Evolutionary conservation across 768 basidiomycete genomes (phyloP), one percentile per base, ranked within the genome.

Genomic region (Agaricus bisporus): DNA sequence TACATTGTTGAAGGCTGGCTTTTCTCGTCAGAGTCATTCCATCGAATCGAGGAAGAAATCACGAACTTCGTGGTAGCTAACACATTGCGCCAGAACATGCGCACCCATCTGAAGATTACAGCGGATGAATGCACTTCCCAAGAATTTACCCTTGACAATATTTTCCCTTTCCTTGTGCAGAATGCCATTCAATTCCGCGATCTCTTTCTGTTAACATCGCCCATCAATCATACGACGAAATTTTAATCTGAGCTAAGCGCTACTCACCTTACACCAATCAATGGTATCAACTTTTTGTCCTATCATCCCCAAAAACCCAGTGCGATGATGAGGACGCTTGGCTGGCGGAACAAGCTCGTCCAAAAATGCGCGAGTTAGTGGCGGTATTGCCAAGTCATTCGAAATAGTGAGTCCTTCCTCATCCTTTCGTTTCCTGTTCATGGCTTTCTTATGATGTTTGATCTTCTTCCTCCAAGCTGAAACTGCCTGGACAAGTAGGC

Each of bases 51-150:
- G 15, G 20, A 57, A 6, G 55, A 47, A 36, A 14, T n/a, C 26
- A 38, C 60, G 39, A 56, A 78, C 77, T 63, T 74, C 67, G 48
- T 82, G 78, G 59, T 80, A 75, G 53, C 74, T 75, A 26, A 83
- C 63, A 56, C 76, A 79, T 64, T 88, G 85, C 0, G 77, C 74
- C 11, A 86, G 76, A 55, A 88, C 79, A 64, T 87, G 85, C 0
- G 86, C 87, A 3, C 84, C 86, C 61, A 88, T 79, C 64, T 88
- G 86, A 46, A 83, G 72, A 63, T 87, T 82, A 68, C 85, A 85
- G 38, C 77, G 75, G 51, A 88, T 79, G 67, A 89, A 87, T 0
- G 73, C 79, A 55, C 76, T 75, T 5, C 80, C 80, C 32, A 80
- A 58, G 44, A 78, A 78, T 59, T 76, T 78, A 1, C 72, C 73